Conservation (phyloP, 108 stramenopile species). For the Skeletonema grethae region DNA sequence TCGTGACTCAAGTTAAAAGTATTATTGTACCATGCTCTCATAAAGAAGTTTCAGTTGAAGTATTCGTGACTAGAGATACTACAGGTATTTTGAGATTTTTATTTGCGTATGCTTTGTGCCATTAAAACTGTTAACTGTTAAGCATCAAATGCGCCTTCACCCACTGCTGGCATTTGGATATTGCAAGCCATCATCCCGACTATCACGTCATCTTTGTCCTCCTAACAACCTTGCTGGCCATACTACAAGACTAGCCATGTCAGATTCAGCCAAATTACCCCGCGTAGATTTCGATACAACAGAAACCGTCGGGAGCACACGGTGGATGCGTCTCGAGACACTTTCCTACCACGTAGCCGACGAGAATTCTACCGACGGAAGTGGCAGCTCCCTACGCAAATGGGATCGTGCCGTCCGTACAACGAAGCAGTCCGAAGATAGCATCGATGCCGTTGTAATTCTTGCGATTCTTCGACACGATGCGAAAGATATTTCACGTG, state of each 20-base stretch:
- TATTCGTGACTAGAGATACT: no score
- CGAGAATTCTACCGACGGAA: slow-evolving; percentile 10
- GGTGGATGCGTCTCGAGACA: slow-evolving; percentile 57
- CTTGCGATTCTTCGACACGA: slow-evolving; percentile 55
- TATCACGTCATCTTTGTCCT: neutral
- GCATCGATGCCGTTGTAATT: slow-evolving; percentile 68
- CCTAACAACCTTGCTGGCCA: neutral
- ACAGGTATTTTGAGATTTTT: no score
- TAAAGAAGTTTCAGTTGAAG: no score
- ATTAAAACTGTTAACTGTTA: no score
- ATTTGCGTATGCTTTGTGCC: no score
- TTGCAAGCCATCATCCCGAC: neutral
- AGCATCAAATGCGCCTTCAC: neutral
- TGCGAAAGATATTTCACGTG: neutral
- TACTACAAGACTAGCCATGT: neutral
- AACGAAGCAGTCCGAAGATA: slow-evolving; percentile 46
- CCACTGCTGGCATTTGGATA: neutral
- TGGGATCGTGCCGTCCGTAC: slow-evolving; percentile 72
- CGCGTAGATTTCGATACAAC: slow-evolving; percentile 35
- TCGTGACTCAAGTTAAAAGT: no score
- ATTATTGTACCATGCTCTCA: no score
- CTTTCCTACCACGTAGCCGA: slow-evolving; percentile 40
- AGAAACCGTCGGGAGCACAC: slow-evolving; percentile 40
- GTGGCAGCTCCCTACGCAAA: slow-evolving; percentile 27
- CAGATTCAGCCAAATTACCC: slow-evolving; percentile 18